Percentiles rank a stretch among this genome's conserved stretches.
phyloP scores from a whole-genome alignment of 495 filamentous ascomycete genomes.

The Achaetomiella virescens region DNA sequence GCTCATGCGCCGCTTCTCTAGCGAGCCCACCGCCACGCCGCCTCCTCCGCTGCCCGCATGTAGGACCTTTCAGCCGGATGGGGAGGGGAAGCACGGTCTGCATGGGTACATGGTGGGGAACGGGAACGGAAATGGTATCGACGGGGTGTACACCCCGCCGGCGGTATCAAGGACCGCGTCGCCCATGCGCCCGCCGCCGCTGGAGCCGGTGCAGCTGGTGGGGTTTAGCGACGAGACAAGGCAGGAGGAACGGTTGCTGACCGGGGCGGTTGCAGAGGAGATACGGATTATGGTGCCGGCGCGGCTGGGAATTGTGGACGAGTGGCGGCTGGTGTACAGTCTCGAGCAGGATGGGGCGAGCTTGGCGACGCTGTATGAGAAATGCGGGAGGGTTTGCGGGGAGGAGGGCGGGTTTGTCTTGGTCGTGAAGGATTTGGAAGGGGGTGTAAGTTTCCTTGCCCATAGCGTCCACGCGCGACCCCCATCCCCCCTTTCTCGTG shows the following conservation, averaged over 20 bases:
- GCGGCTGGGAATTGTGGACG: conserved; percentile 76
- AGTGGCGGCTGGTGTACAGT: conserved; percentile 81
- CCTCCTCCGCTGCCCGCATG: conserved; percentile 14
- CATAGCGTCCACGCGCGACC: too few relatives aligned
- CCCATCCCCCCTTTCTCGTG: too few relatives aligned
- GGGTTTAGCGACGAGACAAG: conserved; percentile 39
- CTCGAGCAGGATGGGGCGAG: conserved; percentile 91
- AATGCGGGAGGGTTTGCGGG: conserved; percentile 55
- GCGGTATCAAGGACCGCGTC: conserved; percentile 25
- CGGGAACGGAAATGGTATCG: conserved; percentile 28
- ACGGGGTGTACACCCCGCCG: conserved; percentile 37
- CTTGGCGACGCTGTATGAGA: conserved; percentile 77
- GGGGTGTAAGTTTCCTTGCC: conserved; percentile 52
- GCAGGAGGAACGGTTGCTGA: conserved; percentile 49
- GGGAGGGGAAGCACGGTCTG: conserved; percentile 5
- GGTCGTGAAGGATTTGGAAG: conserved; percentile 68
- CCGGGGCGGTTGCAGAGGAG: conserved; percentile 76
- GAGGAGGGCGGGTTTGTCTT: conserved; percentile 75
- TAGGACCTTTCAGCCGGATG: conserved; percentile 21
- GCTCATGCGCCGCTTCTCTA: conserved; percentile 32
- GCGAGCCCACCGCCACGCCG: conserved; percentile 17
- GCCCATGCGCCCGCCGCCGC: conserved; percentile 37
- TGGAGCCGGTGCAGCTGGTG: conserved; percentile 38
- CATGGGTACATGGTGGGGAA: not conserved
- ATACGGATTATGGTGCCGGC: conserved; percentile 84